Base-by-base conservation (phyloP, 2,329 filamentous ascomycete genomes). In the Beauveria pseudobassiana region DNA sequence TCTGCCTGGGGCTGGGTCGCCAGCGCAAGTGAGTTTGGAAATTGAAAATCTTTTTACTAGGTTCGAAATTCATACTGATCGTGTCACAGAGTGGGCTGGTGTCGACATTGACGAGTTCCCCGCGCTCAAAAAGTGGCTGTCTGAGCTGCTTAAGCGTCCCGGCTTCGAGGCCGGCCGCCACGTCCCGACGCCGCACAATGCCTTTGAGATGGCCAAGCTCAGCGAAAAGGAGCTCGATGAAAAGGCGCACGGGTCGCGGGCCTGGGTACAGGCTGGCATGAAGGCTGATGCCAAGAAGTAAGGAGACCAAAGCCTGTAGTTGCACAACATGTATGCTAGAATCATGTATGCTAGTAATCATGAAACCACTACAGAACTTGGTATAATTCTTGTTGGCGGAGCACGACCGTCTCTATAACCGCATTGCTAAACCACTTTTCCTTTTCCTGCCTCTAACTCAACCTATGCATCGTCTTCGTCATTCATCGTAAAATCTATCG, bases 1-100 rank as follows among this genome's bases (percentile, higher is more conserved):
- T 80, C 90, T 48, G 84, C 85, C 72, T 92, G 88, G 83, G 90
- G 90, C 28, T 96, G 91, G 91, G 81, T 93, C 5, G 79, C 85
- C 5, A 59, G 72, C 16, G 73, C 77, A 42, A 73, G 81, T 84
- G 71, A 64, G 73, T 68, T 16, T 53, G 18, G 22, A 24, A 3
- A 24, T 12, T 26, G 5, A 3, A 30, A 2, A 30, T 30, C 9
- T 30, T 2, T 3, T 30, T 3, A 30, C 10, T 3, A 12, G 3
- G 9, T 5, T 34, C 5, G 10, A 12, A 24, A n/a, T 12, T 7
- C 14, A n/a, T 12, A 14, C 56, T 51, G 34, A 16, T 7, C 2
- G 3, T 10, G n/a, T 24, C 10, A 14, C 60, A 75, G 74, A 71
- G 50, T 78, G 76, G 76, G 66, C 74, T 3, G 76, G 75, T 42